Conservation (phyloP, 768 basidiomycete species). For the Trametes punicea region DNA sequence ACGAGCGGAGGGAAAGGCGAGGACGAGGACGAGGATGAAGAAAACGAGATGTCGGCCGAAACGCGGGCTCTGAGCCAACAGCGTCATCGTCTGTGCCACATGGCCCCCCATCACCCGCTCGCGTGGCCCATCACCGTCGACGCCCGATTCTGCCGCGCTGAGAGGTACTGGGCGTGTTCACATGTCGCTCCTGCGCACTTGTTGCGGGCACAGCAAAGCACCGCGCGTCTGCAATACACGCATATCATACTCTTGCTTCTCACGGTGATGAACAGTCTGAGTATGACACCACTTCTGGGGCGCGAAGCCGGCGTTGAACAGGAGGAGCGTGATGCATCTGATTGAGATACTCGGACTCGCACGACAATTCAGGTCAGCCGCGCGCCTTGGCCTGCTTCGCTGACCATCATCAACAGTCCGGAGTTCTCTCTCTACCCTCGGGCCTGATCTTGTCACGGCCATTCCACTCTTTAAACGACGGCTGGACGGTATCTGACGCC, state of each 20-base stretch:
- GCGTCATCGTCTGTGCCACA: conserved; percentile 19
- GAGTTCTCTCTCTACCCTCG: background rate
- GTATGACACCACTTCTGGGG: background rate
- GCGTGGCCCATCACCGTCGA: conserved; percentile 10
- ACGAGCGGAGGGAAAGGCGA: conserved; percentile 17
- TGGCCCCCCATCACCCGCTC: conserved; percentile 12
- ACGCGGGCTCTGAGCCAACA: conserved; percentile 14
- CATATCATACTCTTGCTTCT: background rate
- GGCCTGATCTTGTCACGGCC: conserved; percentile 7
- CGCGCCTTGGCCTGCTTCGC: background rate
- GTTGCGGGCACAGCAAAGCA: background rate
- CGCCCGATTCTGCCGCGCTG: conserved; percentile 5
- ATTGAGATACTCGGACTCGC: background rate
- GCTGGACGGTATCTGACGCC: background rate
- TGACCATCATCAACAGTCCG: background rate
- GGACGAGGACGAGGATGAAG: conserved; percentile 1
- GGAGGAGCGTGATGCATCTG: background rate
- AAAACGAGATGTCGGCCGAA: conserved; percentile 28
- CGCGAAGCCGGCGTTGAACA: background rate
- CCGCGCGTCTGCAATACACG: background rate
- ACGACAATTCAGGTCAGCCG: conserved; percentile 2
- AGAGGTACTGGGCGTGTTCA: too few species aligned
- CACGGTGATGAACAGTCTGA: background rate
- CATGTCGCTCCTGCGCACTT: background rate
- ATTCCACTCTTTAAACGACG: conserved; percentile 11